phyloP scores from a whole-genome alignment of 345 rosid species.

The Linum trigynum region DNA sequence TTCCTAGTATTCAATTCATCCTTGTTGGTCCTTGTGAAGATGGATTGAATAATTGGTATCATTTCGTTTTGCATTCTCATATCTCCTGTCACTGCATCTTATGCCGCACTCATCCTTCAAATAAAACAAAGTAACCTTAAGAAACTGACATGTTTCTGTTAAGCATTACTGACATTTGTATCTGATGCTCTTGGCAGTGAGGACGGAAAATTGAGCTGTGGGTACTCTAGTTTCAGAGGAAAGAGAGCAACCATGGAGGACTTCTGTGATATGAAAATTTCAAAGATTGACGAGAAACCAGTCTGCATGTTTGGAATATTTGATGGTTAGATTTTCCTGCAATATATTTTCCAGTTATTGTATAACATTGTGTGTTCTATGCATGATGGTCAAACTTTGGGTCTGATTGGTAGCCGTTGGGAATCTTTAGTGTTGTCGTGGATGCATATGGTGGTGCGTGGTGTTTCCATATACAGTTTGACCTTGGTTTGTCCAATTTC shows the following conservation, averaged over 20 bases:
- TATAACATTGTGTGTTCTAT: slow-evolving; percentile 3
- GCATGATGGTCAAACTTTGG: slow-evolving; percentile 3
- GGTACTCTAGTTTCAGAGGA: slow-evolving; percentile 89
- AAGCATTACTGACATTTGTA: slow-evolving; percentile 3
- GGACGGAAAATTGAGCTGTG: slow-evolving; percentile 83
- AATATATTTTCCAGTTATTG: slow-evolving; percentile 9
- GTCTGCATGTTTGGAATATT: slow-evolving; percentile 95
- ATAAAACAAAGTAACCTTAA: background rate
- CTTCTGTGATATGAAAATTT: slow-evolving; percentile 65
- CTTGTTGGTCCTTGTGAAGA: background rate
- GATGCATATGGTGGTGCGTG: too few species aligned
- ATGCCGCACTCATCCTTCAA: too few species aligned
- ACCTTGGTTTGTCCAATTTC: too few species aligned
- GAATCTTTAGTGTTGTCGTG: too few species aligned
- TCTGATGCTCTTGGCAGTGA: slow-evolving; percentile 49
- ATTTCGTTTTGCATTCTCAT: background rate
- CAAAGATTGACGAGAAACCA: slow-evolving; percentile 58
- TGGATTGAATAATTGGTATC: background rate
- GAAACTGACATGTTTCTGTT: background rate
- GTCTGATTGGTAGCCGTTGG: slow-evolving; percentile 5
- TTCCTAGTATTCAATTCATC: background rate
- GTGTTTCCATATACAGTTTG: too few species aligned
- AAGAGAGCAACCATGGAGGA: slow-evolving; percentile 97
- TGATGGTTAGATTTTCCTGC: slow-evolving; percentile 60
- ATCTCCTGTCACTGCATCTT: background rate